These are phyloP conservation scores for Bryoglossum gracile DNA, from an alignment of 495 filamentous ascomycete species.

Conservation along the genomic window DNA sequence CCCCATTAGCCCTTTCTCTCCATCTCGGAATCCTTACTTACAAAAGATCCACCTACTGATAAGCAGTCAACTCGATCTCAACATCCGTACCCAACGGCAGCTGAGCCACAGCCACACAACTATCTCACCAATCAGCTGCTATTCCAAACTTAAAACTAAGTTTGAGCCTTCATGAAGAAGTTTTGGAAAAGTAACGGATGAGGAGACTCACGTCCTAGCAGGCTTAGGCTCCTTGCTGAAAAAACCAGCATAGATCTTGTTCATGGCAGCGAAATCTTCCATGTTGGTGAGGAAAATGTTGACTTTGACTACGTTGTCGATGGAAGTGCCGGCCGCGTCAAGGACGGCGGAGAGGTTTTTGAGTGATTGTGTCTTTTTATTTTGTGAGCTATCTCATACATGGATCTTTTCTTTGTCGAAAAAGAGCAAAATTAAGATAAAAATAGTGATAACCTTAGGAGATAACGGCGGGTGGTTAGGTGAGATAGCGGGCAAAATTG, in stretches of 20 bases:
- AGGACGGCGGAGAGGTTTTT: conserved; percentile 44
- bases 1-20: too few relatives aligned
- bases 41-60: conserved; percentile 27
- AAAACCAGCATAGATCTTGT: conserved; percentile 49
- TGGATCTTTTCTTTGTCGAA: too few relatives aligned
- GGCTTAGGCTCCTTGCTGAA: conserved; percentile 52
- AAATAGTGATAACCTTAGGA: not conserved
- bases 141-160: too few relatives aligned
- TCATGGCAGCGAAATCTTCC: conserved; percentile 61
- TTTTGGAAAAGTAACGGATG: too few relatives aligned
- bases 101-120: conserved; percentile 62
- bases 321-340: conserved; percentile 31
- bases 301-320: conserved; percentile 62
- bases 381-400: not conserved
- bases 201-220: conserved; percentile 48
- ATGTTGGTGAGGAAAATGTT: conserved; percentile 62
- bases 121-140: too few relatives aligned
- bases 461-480: conserved; percentile 13
- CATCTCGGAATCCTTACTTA: too few relatives aligned
- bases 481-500: not conserved
- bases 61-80: conserved; percentile 64
- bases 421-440: not conserved
- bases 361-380: conserved; percentile 38
- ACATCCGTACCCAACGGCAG: conserved; percentile 60
- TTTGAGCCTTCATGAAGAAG: too few relatives aligned